Evolutionary conservation across 2,329 filamentous ascomycete genomes (phyloP), one percentile per base, ranked within the genome.

Genomic region (Aspergillus glaucus): DNA sequence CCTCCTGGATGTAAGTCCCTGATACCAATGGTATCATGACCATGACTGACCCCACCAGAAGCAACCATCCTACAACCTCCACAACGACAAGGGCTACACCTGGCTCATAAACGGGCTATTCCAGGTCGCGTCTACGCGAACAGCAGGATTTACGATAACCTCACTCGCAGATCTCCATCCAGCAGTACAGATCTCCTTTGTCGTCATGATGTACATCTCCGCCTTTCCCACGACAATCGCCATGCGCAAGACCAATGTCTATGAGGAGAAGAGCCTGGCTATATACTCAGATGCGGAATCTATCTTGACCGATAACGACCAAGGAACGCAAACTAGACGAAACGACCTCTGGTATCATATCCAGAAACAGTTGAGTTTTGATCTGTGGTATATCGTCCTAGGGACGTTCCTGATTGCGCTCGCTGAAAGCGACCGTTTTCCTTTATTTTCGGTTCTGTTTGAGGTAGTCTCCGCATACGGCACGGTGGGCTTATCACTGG

Each of bases 141-240:
- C 92, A 0, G 92, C 93, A 3, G 92, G 93, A 0, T 95, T 96
- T 62, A 78, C 87, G 0, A 87, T 86, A 28, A 80, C 95, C 56
- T 88, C 86, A 62, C 73, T 97, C 28, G 74, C 86, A 2, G 71
- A 79, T 1, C 75, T 97, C 1, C 90, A 96, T 57, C 91, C 93
- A 1, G 92, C 87, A 1, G 88, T 96, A 48, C 90, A 95, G 61
- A 88, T 94, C n/a, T 88, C 90, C 17, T 96, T 96, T 72, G 76
- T 97, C 68, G 84, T 96, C 65, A 97, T 97, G 92, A 97, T 97
- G 92, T 97, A 97, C 70, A 95, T 97, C 52, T 95, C 91, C 48
- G 87, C 95, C 51, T 94, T 95, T 58, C 92, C 92, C 3, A 94
- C 96, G 57, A 92, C 92, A 63, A 96, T 97, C 60, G 91, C 88